phyloP scores from a whole-genome alignment of 2,329 filamentous ascomycete genomes.

The Nigrograna mackinnonii region DNA sequence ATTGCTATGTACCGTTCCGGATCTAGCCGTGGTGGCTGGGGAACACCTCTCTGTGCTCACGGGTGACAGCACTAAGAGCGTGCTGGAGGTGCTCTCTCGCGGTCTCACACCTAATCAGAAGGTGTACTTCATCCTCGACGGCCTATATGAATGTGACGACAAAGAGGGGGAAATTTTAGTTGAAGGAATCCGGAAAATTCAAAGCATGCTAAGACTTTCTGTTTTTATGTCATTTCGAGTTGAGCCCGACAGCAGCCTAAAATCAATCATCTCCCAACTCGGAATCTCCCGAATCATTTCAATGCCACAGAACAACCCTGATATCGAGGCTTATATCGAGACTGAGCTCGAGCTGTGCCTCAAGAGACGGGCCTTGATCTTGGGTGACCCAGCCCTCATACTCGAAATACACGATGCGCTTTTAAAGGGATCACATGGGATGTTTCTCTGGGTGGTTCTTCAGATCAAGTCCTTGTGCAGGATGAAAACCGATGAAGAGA shows the following conservation, averaged over 20 bases:
- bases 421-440: slow-evolving; percentile 20
- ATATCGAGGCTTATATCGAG: slow-evolving; percentile 28
- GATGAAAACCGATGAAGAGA: slow-evolving; percentile 40
- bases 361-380: slow-evolving; percentile 9
- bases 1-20: slow-evolving; percentile 30
- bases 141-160: slow-evolving; percentile 36
- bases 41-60: neutral
- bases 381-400: slow-evolving; percentile 28
- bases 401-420: slow-evolving; percentile 27
- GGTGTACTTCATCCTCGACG: slow-evolving; percentile 39
- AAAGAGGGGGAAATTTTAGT: slow-evolving; percentile 14
- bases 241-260: slow-evolving; percentile 17
- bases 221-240: slow-evolving; percentile 27
- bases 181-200: slow-evolving; percentile 20
- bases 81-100: slow-evolving; percentile 22
- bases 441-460: slow-evolving; percentile 29
- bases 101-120: slow-evolving; percentile 13
- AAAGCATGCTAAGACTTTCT: slow-evolving; percentile 17
- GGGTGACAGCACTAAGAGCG: slow-evolving; percentile 2
- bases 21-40: slow-evolving; percentile 15
- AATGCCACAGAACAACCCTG: slow-evolving; percentile 23
- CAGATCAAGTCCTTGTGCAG: slow-evolving; percentile 30
- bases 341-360: slow-evolving; percentile 27
- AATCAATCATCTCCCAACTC: slow-evolving; percentile 4
- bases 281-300: slow-evolving; percentile 5